Conservation (phyloP, 768 basidiomycete species). For the Trametes coccinea region DNA sequence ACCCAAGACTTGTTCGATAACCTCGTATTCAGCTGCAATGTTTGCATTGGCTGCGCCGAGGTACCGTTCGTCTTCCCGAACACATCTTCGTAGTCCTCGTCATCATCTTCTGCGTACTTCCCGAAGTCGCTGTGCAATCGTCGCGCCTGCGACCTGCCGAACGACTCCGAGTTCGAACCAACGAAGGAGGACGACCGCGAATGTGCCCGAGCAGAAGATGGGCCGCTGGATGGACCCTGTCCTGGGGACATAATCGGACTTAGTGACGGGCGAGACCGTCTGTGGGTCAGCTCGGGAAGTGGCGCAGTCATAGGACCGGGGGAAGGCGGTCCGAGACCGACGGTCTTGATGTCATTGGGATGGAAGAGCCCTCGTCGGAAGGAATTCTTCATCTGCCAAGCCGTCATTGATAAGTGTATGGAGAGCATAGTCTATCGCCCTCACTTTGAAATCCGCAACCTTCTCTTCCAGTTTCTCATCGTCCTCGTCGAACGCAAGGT, state of each 20-base stretch:
- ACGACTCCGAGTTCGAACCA: slow-evolving; percentile 48
- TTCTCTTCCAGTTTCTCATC: slow-evolving; percentile 70
- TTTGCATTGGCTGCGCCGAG: slow-evolving; percentile 66
- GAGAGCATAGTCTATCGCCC: slow-evolving; percentile 9
- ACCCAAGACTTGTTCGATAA: slow-evolving; percentile 93
- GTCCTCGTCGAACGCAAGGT: slow-evolving; percentile 79
- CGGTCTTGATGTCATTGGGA: slow-evolving; percentile 84
- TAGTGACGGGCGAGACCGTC: slow-evolving; percentile 54
- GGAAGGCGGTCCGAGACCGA: slow-evolving; percentile 51
- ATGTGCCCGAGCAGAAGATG: slow-evolving; percentile 40
- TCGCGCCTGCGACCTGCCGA: slow-evolving; percentile 66
- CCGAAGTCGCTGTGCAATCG: slow-evolving; percentile 65
- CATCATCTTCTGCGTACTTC: slow-evolving; percentile 87
- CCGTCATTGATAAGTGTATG: too few relatives aligned
- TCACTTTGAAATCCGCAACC: slow-evolving; percentile 81
- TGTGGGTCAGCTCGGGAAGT: slow-evolving; percentile 54
- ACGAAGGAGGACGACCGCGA: slow-evolving; percentile 52
- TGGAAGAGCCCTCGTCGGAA: slow-evolving; percentile 78
- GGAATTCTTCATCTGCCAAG: slow-evolving; percentile 63
- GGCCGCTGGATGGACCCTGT: slow-evolving; percentile 21
- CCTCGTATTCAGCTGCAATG: slow-evolving; percentile 81
- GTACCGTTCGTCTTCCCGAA: slow-evolving; percentile 77
- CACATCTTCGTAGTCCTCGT: slow-evolving; percentile 93
- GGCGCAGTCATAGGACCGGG: slow-evolving; percentile 71
- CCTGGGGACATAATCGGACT: slow-evolving; percentile 42